Conservation (phyloP, 805 yeast species). For the Lachancea mirantina region DNA sequence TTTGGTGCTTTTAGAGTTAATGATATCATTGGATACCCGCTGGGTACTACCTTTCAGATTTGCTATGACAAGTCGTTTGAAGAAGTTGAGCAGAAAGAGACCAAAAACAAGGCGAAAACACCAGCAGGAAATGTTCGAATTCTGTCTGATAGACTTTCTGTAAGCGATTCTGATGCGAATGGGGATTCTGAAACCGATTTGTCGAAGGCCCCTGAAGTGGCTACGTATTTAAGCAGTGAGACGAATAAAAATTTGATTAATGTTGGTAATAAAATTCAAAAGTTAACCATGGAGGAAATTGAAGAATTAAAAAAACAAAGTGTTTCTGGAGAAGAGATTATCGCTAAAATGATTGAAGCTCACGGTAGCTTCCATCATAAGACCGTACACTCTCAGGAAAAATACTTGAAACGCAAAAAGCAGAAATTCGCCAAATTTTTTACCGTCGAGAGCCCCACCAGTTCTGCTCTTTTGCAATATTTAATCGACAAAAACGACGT, state of each 20-base stretch:
- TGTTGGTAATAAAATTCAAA: slow-evolving; percentile 66
- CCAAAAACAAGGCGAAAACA: slow-evolving; percentile 9
- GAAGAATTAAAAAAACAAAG: slow-evolving; percentile 72
- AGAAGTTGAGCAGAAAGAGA: background rate
- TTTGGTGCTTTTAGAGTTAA: slow-evolving; percentile 80
- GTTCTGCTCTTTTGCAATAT: slow-evolving; percentile 63
- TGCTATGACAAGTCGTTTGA: slow-evolving; percentile 32
- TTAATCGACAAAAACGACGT: slow-evolving; percentile 71
- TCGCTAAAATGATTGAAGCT: slow-evolving; percentile 71
- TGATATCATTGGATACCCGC: slow-evolving; percentile 70
- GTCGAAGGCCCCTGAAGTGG: slow-evolving; percentile 28
- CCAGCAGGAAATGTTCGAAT: slow-evolving; percentile 25
- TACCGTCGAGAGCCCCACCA: slow-evolving; percentile 68
- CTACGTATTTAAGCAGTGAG: slow-evolving; percentile 40
- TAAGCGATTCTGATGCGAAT: no score
- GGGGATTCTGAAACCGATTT: slow-evolving; percentile 32
- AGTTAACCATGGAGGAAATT: slow-evolving; percentile 69
- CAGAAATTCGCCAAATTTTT: slow-evolving; percentile 84
- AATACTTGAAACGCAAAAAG: slow-evolving; percentile 85
- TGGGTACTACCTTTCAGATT: slow-evolving; percentile 87
- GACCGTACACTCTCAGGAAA: slow-evolving; percentile 84
- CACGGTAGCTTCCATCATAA: slow-evolving; percentile 86
- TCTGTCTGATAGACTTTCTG: slow-evolving; percentile 8
- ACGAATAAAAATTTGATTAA: slow-evolving; percentile 59
- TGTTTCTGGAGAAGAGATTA: slow-evolving; percentile 66